Conservation (phyloP, 2,329 filamentous ascomycete genomes). For the Cytospora schulzeri region DNA sequence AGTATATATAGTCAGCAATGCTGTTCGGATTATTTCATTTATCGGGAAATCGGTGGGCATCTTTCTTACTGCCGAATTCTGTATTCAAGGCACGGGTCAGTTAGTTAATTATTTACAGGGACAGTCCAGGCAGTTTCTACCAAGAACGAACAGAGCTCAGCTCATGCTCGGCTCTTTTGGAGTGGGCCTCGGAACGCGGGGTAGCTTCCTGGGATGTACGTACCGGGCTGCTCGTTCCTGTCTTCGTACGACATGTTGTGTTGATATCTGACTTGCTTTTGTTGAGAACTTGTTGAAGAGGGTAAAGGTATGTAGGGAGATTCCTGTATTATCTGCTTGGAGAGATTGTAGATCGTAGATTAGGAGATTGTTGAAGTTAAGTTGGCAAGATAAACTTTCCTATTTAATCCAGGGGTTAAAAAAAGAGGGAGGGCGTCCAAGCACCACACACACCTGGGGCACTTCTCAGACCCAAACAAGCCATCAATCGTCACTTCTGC, state of each 20-base stretch:
- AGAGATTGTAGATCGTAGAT: neutral
- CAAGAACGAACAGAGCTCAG: neutral
- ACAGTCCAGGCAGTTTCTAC: neutral
- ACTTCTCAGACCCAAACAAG: neutral
- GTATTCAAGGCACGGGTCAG: neutral
- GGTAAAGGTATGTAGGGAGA: neutral
- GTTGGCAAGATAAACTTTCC: neutral
- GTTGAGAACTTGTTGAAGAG: neutral
- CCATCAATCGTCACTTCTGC: neutral
- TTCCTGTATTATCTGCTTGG: no score
- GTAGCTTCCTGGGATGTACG: constrained; percentile 21
- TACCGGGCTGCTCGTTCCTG: constrained; percentile 29
- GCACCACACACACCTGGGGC: no score
- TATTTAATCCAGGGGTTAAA: neutral
- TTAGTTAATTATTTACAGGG: neutral
- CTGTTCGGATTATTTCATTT: neutral
- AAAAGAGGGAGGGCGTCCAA: neutral
- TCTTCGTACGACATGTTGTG: constrained; percentile 24
- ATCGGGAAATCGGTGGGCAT: no score
- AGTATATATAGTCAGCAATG: neutral
- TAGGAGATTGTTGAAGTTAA: neutral
- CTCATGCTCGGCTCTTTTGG: no score
- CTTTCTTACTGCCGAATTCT: constrained; percentile 27
- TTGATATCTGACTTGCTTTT: neutral
- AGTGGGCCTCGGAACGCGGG: constrained; percentile 16